Evolutionary conservation across 2,329 filamentous ascomycete species (phyloP).

Genomic region (Nigrospora sphaerica): DNA sequence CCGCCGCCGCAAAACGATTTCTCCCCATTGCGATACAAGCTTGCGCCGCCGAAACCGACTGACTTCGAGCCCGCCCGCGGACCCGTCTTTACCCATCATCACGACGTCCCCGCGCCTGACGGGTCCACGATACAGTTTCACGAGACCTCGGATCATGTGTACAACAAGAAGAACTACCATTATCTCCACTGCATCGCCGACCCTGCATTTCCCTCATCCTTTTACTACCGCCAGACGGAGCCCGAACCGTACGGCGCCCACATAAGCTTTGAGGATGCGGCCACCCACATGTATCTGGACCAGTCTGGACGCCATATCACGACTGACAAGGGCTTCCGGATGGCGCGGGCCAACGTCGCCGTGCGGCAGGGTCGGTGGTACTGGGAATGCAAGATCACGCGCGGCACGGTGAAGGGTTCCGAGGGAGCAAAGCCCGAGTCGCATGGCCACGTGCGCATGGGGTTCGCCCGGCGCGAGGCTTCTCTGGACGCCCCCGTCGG

Average conservation of each 20-base stretch:
- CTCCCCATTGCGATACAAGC: constrained; percentile 53
- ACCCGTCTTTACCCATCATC: constrained; percentile 49
- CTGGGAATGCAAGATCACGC: constrained; percentile 86
- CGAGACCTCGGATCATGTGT: constrained; percentile 58
- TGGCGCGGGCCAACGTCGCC: constrained; percentile 83
- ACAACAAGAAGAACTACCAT: constrained; percentile 68
- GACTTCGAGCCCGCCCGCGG: constrained; percentile 56
- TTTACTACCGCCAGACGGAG: constrained; percentile 87
- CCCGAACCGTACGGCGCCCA: constrained; percentile 75
- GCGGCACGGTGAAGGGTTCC: constrained; percentile 54
- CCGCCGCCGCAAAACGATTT: constrained; percentile 31
- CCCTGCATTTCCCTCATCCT: constrained; percentile 74
- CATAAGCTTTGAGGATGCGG: constrained; percentile 88
- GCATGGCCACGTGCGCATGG: constrained; percentile 68
- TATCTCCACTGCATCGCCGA: constrained; percentile 91
- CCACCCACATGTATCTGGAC: constrained; percentile 78
- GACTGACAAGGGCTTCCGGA: constrained; percentile 88
- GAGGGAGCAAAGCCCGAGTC: constrained; percentile 36
- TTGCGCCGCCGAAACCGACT: constrained; percentile 53
- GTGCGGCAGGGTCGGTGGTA: constrained; percentile 86
- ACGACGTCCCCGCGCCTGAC: constrained; percentile 41
- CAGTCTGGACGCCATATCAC: constrained; percentile 69
- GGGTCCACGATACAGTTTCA: constrained; percentile 50
- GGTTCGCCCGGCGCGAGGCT: constrained; percentile 77
- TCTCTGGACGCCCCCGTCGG: constrained; percentile 78